Percentiles rank a stretch among this genome's conserved stretches.
Evolutionary conservation across 805 yeast genomes (phyloP).

Genomic region (Barnettozyma vustinii): DNA sequence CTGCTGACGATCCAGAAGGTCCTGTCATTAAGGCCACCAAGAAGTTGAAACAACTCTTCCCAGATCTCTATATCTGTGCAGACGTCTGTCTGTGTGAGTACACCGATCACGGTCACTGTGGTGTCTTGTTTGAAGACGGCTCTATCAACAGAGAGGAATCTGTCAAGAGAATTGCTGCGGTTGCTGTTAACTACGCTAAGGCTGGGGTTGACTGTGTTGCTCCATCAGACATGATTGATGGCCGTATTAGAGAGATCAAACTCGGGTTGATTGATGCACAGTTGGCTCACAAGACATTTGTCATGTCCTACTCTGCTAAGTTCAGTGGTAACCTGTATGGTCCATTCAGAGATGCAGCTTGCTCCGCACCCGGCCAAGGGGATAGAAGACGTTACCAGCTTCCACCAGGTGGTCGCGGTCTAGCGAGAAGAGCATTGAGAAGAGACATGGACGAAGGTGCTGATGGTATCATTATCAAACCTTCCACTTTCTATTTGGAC

Average conservation of each 20-base stretch:
- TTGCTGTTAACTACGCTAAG: conserved; percentile 88
- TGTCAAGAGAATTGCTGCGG: conserved; percentile 83
- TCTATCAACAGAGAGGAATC: conserved; percentile 67
- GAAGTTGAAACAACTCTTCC: conserved; percentile 58
- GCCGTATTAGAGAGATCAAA: conserved; percentile 85
- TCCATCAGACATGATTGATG: conserved; percentile 97
- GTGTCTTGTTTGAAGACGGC: conserved; percentile 84
- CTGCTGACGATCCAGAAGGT: conserved; percentile 94
- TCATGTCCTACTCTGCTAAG: conserved; percentile 93
- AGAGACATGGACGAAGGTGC: conserved; percentile 92
- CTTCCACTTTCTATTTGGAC: conserved; percentile 92
- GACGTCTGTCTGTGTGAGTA: conserved; percentile 97
- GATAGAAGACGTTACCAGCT: conserved; percentile 91
- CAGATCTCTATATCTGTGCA: conserved; percentile 80
- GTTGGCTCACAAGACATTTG: conserved; percentile 80
- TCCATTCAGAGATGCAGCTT: conserved; percentile 97
- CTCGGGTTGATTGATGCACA: conserved; percentile 73
- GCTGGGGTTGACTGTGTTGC: conserved; percentile 97
- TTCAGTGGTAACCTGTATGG: conserved; percentile 90
- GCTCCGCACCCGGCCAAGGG: conserved; percentile 82
- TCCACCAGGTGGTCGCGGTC: conserved; percentile 88
- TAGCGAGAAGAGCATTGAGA: conserved; percentile 84
- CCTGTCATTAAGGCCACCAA: conserved; percentile 85
- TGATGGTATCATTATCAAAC: conserved; percentile 93
- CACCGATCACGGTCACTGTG: conserved; percentile 98